Evolutionary conservation across 768 basidiomycete genomes (phyloP), one percentile per base, ranked within the genome.

Genomic region (Candolleomyces eurysporus): DNA sequence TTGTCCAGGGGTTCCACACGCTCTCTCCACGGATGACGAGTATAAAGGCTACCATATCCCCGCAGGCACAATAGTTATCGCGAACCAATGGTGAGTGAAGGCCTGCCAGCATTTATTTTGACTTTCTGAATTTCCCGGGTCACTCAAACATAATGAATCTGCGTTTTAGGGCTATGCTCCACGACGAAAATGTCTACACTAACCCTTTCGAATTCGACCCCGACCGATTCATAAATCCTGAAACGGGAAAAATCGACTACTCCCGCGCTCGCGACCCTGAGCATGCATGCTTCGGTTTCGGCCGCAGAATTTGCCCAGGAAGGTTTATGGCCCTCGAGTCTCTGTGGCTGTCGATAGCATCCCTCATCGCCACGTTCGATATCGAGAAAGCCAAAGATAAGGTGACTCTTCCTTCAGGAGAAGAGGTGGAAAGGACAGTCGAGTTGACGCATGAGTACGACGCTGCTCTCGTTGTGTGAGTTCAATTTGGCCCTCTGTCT

Each of bases 161-260:
- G 59, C 45, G 11, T 17, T 39, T n/a, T 30, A 81, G 80, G 80
- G 75, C 75, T 1, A 74, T 82, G 56, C 71, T 76, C 1, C 77
- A 75, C 53, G 71, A 83, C 42, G 74, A 76, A 51, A 57, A 64
- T 8, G 68, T 66, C 36, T 80, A 77, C 63, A 74, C 76, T 1
- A 76, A 81, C 50, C 78, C 80, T 14, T 71, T 71, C 50, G 63
- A 48, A 1, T 81, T 82, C 65, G 75, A 73, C 22, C 79, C 79
- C 5, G 79, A 80, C 31, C 75, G 79, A 10, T 80, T 76, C 62
- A 63, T 76, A 13, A 62, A 66, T 21, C 22, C 57, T 16, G 65
- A 75, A 58, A 42, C 32, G 17, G 63, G 72, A 0, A 69, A 68
- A 31, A 55, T 71, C 2, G 67, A 75, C 57, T 57, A 64, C 3